Evolutionary conservation across 345 rosid species (phyloP), one percentile per base, ranked within the genome.

Genomic region (Salix exigua): DNA sequence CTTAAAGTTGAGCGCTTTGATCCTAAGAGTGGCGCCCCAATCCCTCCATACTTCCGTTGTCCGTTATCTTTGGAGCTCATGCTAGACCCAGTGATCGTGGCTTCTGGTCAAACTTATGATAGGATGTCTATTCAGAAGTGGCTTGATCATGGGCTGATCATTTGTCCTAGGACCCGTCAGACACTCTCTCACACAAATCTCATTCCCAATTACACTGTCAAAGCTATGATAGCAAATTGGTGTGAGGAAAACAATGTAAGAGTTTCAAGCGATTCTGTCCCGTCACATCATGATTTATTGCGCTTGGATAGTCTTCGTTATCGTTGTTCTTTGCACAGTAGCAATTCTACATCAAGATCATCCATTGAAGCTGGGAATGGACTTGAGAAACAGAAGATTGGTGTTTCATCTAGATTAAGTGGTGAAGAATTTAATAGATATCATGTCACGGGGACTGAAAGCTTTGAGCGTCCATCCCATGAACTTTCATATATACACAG

Each of bases 71-170:
- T 91, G 75, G 96, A 93, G 73, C 97, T 93, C 81, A 95, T 95
- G 98, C 63, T 80, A 82, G 93, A 95, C 85, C 99, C 99, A 13
- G 97, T 95, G 76, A 93, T 91, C 63, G 90, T 95, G 79, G 94
- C 97, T 82, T 93, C 98, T 30, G 99, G 99, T 67, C 96, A 91
- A 87, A 95, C 99, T 70, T 95, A 88, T 79, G 99, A 95, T 81
- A 88, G 92, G 87, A 81, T 88, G 61, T 90, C 93, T 67, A 93
- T 95, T 72, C 94, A 89, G 86, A 93, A 85, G 75, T 95, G 98
- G 99, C 86, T 95, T 79, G 94, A 88, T 79, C 83, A 85, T 7
- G 94, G 97, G 72, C 81, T 95, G 78, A 86, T 70, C n/a, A 76
- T 91, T 83, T 95, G 99, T 86, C 99, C 99, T 10, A 91, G 86